Evolutionary conservation across 768 basidiomycete species (phyloP), one percentile per base, ranked within the genome.

Genomic region (Lepiota subincarnata): DNA sequence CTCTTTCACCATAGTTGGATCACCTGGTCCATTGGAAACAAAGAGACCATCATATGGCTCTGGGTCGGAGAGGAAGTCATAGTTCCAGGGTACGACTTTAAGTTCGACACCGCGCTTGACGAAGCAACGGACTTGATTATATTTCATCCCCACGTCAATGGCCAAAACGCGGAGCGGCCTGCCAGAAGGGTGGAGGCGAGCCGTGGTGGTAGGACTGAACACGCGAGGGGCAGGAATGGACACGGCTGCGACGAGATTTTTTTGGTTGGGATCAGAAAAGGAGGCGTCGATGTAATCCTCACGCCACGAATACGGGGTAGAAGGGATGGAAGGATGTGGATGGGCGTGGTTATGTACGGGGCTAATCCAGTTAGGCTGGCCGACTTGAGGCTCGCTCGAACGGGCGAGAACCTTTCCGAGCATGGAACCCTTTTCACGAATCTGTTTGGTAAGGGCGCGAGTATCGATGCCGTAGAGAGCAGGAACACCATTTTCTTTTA

Each of bases 141-240:
- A 97, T 72, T 99, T 99, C 92, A 98, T 98, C n/a, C 97, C 97
- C 47, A 98, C 96, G 67, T 99, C 97, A 55, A 98, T 73, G 4
- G 92, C 93, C 13, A 99, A 64, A 24, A 99, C 81, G 56, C 97
- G 88, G 26, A 98, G 66, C 0, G 82, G 72, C 46, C 94, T 83
- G 26, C 89, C 91, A 1, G 83, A 85, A 2, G 91, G 88, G 65
- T 97, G 91, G 31, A 82, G 66, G 49, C 73, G 80, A 19, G 82
- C 75, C 46, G 73, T 68, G 35, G 68, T 67, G 7, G 76, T 76
- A 16, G 89, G 84, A 60, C 76, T 74, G 76, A 86, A 91, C 13
- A 92, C 60, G 36, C 82, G 79, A 1, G 95, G 84, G 42, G 76
- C 66, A 31, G 74, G 61, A 47, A 86, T 81, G 2, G 96, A 98